A percentile compares a stretch with the other conserved stretches of the same genome.
phyloP scores from a whole-genome alignment of 192 early-diverging fungal species.

The Pilaira anomala region DNA sequence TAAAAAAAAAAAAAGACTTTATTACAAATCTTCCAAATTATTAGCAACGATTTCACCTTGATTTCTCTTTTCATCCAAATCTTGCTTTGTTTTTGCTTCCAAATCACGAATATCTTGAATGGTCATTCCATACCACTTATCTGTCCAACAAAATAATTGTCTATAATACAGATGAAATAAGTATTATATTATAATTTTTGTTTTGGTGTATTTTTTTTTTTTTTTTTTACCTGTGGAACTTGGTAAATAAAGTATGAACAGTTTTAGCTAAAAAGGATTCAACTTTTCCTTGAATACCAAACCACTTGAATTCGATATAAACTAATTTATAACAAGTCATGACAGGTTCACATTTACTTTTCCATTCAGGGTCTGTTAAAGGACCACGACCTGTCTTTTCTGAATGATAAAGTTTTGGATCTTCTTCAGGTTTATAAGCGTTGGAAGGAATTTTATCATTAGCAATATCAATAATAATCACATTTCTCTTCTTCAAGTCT shows the following conservation, averaged over 20 bases:
- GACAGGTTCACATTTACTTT: constrained; percentile 58
- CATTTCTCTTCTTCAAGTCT: constrained; percentile 59
- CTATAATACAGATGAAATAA: constrained; percentile 9
- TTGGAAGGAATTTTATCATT: constrained; percentile 55
- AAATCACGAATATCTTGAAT: constrained; percentile 64
- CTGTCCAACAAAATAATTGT: constrained; percentile 76
- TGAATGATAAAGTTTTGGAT: constrained; percentile 62
- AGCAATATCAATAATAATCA: constrained; percentile 64
- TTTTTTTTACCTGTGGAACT: constrained; percentile 65
- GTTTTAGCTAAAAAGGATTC: constrained; percentile 62
- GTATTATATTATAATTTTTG: too few relatives aligned
- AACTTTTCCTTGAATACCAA: constrained; percentile 61
- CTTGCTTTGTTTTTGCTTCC: constrained; percentile 63
- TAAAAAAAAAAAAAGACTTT: too few relatives aligned
- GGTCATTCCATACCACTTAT: constrained; percentile 71
- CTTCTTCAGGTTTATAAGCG: constrained; percentile 60
- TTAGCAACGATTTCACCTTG: constrained; percentile 12
- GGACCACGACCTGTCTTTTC: constrained; percentile 69
- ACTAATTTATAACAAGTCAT: constrained; percentile 85
- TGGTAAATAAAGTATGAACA: constrained; percentile 54
- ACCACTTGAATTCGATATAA: constrained; percentile 76
- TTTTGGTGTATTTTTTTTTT: neutral
- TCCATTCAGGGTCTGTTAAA: constrained; percentile 54
- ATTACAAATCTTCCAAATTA: too few relatives aligned
- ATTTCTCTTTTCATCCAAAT: constrained; percentile 45